Base-by-base conservation (phyloP, 202 grass and related monocot species). In the Setaria viridis region DNA sequence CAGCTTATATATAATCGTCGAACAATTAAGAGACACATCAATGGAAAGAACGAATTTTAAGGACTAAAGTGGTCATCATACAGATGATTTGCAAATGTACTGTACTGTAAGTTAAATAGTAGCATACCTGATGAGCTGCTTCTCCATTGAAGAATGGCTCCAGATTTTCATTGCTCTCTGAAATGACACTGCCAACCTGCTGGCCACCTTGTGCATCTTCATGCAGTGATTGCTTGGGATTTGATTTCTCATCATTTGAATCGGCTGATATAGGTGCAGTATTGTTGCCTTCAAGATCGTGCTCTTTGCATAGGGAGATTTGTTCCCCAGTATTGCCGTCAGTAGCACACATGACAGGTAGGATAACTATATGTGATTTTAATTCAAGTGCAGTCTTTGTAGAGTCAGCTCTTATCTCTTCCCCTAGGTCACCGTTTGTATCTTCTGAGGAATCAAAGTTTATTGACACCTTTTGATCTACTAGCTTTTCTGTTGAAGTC, bases 91-190 rank as follows among this genome's bases (percentile, higher is more conserved):
- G 5, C 43, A 32, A 56, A 62, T 70, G 1, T 71, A 70, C 30
- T 30, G 30, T 76, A 65, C 15, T 71, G 64, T 25, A 55, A 60
- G 51, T 25, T 14, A 4, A 35, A 9, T 70, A 82, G 72, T 43
- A 30, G 53, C 33, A 11, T 92, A 97, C 94, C 91, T 97, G 80
- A 87, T 75, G 67, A 63, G 72, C 70, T 70, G 85, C 37, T 87
- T 83, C 86, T 78, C 53, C 80, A 63, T 80, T 46, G 17, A 77
- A n/a, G 74, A 64, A 57, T 39, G 17, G 72, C 76, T 82, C 62
- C 48, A 68, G 77, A 79, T 81, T 70, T 73, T 91, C 82, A 74
- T 33, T 63, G 68, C 16, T 86, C 53, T 90, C 77, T n/a, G 64
- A 50, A 77, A 63, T 55, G 41, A 77, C 49, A 17, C 16, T 34